Evolutionary conservation across 768 basidiomycete species (phyloP).

Genomic region (Lyophyllum semitale): DNA sequence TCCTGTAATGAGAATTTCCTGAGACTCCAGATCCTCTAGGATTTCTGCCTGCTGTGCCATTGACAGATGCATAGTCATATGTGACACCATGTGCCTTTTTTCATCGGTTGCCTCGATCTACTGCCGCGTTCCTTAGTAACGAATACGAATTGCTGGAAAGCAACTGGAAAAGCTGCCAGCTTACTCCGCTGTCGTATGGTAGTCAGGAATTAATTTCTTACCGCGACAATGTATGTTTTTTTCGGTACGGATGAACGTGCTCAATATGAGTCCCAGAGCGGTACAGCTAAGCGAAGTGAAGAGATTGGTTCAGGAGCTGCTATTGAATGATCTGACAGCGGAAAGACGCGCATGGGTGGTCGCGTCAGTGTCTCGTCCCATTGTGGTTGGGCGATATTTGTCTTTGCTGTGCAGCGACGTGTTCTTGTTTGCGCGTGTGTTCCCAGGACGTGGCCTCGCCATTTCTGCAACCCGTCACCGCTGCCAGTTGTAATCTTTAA

Average conservation of each 20-base stretch:
- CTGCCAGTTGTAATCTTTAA: slow-evolving; percentile 12
- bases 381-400: background rate
- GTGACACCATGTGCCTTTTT: background rate
- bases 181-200: no score
- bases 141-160: no score
- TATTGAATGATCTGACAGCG: no score
- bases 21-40: background rate
- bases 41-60: background rate
- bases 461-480: slow-evolving; percentile 9
- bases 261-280: no score
- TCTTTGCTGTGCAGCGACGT: slow-evolving; percentile 25
- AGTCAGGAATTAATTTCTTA: no score
- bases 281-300: no score
- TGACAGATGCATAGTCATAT: background rate
- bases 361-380: background rate
- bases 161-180: no score
- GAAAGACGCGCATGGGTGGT: no score
- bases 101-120: background rate
- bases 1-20: background rate
- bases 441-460: slow-evolving; percentile 29
- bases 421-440: slow-evolving; percentile 27
- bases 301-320: no score
- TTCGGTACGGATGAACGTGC: no score
- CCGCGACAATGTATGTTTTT: no score
- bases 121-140: no score